A percentile compares a stretch with the other conserved stretches of the same genome.
Evolutionary conservation across 768 basidiomycete species (phyloP).

Genomic region (Cytidiella melzeri): DNA sequence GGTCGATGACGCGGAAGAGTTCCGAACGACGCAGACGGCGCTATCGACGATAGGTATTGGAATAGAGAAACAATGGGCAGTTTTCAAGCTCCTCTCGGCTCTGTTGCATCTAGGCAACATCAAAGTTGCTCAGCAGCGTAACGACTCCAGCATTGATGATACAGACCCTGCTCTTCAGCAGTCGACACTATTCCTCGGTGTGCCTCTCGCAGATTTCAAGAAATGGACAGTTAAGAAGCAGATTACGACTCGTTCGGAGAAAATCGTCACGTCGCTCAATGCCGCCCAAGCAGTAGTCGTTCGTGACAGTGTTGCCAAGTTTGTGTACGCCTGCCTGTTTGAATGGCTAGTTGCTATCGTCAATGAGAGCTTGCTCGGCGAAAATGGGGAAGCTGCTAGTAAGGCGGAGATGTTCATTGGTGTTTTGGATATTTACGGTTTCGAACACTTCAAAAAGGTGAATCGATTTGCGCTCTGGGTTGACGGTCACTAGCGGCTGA

Average conservation of each 20-base stretch:
- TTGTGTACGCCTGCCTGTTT: slow-evolving; percentile 97
- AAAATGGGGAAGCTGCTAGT: slow-evolving; percentile 84
- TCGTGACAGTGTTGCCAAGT: slow-evolving; percentile 94
- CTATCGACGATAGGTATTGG: slow-evolving; percentile 96
- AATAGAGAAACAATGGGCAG: slow-evolving; percentile 97
- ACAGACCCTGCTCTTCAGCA: slow-evolving; percentile 72
- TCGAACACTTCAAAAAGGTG: slow-evolving; percentile 96
- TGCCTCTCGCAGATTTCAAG: slow-evolving; percentile 90
- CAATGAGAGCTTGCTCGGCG: slow-evolving; percentile 95
- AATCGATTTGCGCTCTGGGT: not conserved
- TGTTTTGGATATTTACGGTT: slow-evolving; percentile 96
- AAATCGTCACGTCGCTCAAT: slow-evolving; percentile 85
- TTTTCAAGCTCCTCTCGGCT: slow-evolving; percentile 89
- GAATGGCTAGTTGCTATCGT: slow-evolving; percentile 98
- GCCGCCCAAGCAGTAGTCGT: slow-evolving; percentile 89
- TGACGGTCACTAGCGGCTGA: not conserved
- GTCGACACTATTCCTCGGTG: slow-evolving; percentile 85
- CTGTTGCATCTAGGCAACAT: slow-evolving; percentile 98
- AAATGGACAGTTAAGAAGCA: slow-evolving; percentile 99
- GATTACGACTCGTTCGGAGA: slow-evolving; percentile 89
- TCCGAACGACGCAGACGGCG: slow-evolving; percentile 87
- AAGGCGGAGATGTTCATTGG: slow-evolving; percentile 98
- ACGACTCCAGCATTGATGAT: slow-evolving; percentile 80
- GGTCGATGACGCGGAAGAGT: slow-evolving; percentile 96
- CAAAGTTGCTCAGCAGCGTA: slow-evolving; percentile 75